Evolutionary conservation across 441 rosid species (phyloP).

Genomic region (Eruca vesicaria): DNA sequence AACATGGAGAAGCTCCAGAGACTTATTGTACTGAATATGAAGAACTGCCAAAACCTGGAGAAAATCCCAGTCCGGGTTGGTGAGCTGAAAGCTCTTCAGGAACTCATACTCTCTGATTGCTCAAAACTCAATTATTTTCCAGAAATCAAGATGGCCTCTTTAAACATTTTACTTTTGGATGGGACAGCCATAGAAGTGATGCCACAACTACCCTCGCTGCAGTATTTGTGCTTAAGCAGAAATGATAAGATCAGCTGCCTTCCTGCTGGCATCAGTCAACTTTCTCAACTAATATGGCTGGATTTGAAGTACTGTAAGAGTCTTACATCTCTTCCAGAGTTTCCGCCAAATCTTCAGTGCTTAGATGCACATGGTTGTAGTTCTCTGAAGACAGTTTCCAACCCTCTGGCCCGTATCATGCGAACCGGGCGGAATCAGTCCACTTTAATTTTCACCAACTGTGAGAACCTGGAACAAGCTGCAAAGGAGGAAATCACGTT

Average conservation of each 20-base stretch:
- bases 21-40: not conserved
- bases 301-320: not conserved
- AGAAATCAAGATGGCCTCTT: not conserved
- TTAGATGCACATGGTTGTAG: constrained; percentile 3
- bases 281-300: not conserved
- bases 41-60: constrained; percentile 8
- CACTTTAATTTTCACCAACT: not conserved
- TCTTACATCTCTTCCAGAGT: not conserved
- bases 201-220: constrained; percentile 9
- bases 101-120: constrained; percentile 1
- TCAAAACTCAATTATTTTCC: constrained; percentile 4
- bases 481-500: constrained; percentile 18
- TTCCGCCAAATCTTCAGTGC: constrained; percentile 8
- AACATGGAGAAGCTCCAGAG: not conserved
- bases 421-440: not conserved
- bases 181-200: constrained; percentile 18
- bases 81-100: not conserved
- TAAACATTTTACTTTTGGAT: not conserved
- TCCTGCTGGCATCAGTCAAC: not conserved
- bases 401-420: constrained; percentile 1
- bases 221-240: not conserved
- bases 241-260: constrained; percentile 23
- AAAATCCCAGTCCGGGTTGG: constrained; percentile 15
- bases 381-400: not conserved
- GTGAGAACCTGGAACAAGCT: not conserved